Conservation (phyloP, 305 asterid genomes). For the Plantago lanceolata region DNA sequence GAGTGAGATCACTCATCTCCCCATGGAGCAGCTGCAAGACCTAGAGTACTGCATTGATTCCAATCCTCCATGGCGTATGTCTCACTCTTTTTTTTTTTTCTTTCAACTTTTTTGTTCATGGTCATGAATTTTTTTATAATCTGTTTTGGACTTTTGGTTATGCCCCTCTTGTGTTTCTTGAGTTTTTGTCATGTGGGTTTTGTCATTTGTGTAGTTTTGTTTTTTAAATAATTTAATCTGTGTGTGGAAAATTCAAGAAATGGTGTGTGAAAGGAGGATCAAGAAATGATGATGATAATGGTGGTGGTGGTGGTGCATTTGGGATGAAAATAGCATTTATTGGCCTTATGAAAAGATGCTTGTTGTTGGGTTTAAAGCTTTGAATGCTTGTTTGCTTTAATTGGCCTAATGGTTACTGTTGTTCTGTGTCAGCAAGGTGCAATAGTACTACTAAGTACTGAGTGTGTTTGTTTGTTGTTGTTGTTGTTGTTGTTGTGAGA, state of each 20-base stretch:
- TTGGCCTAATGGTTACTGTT: neutral
- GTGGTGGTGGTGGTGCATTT: conserved; percentile 18
- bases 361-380: conserved; percentile 14
- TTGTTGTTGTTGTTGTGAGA: conserved; percentile 15
- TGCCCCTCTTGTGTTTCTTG: conserved; percentile 9
- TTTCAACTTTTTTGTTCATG: conserved; percentile 10
- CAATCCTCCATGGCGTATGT: conserved; percentile 95
- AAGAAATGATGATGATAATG: conserved; percentile 18
- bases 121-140: conserved; percentile 2
- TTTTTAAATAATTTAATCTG: conserved; percentile 10
- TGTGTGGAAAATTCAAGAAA: conserved; percentile 1
- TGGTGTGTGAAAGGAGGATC: conserved; percentile 10
- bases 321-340: conserved; percentile 31
- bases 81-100: conserved; percentile 2
- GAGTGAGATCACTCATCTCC: conserved; percentile 83
- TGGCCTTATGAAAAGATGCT: conserved; percentile 26
- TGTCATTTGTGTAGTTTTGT: neutral
- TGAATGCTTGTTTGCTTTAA: conserved; percentile 7
- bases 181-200: conserved; percentile 4
- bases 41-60: conserved; percentile 98
- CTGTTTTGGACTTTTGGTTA: neutral
- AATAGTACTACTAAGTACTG: conserved; percentile 6
- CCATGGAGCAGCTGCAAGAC: conserved; percentile 98
- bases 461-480: too few relatives aligned
- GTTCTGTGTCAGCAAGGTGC: conserved; percentile 3